Percentiles rank a stretch among this genome's conserved stretches.
Conservation (phyloP, 139 green algal genomes). For the Chlorella sp. region DNA sequence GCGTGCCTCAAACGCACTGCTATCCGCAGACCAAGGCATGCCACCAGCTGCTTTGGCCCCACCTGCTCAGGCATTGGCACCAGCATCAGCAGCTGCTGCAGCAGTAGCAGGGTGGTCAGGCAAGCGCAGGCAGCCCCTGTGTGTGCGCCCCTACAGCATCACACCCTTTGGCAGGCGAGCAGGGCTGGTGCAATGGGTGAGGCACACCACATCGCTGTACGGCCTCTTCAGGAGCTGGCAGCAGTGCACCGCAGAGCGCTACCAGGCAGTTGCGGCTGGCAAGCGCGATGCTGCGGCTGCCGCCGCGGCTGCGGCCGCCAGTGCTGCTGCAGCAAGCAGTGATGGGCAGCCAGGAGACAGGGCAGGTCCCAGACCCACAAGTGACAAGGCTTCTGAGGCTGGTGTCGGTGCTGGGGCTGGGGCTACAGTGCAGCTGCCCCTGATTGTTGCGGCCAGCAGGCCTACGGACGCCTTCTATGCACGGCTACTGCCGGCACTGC, state of each 20-base stretch:
- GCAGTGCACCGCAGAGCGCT: conserved; percentile 30
- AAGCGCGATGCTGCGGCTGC: too few species aligned
- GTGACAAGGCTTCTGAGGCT: too few species aligned
- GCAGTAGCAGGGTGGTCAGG: conserved; percentile 31
- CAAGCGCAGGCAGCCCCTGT: conserved; percentile 10
- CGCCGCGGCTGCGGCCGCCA: too few species aligned
- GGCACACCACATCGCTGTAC: conserved; percentile 65
- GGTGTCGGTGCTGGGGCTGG: background rate
- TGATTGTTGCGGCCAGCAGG: conserved; percentile 12
- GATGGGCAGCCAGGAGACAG: too few species aligned
- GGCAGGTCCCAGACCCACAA: too few species aligned
- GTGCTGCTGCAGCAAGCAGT: too few species aligned
- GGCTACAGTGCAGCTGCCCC: background rate
- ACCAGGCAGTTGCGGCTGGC: conserved; percentile 37
- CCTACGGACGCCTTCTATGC: conserved; percentile 32
- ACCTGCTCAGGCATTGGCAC: too few species aligned
- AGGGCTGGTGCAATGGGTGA: conserved; percentile 85
- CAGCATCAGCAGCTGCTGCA: conserved; percentile 65
- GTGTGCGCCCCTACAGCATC: conserved; percentile 53
- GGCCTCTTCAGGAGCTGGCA: conserved; percentile 74
- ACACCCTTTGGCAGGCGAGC: conserved; percentile 58
- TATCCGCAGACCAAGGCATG: too few species aligned
- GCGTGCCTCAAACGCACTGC: too few species aligned
- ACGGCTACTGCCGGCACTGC: conserved; percentile 27
- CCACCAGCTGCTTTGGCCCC: too few species aligned